phyloP scores from a whole-genome alignment of 208 protist species.

The Tetramitus jugosus region DNA sequence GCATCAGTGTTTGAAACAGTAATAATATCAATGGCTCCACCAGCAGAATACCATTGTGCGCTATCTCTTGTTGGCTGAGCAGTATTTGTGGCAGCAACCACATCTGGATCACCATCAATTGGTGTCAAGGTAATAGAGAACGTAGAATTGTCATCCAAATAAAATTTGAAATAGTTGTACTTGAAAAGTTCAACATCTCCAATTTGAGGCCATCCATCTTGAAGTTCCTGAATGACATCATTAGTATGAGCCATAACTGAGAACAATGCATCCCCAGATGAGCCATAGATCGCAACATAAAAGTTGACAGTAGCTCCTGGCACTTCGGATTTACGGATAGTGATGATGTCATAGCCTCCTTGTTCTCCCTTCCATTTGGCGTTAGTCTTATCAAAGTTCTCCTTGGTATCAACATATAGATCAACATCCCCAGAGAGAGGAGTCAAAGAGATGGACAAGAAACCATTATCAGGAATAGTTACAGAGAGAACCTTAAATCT shows the following conservation, averaged over 20 bases:
- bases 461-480: neutral
- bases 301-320: neutral
- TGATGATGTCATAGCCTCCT: neutral
- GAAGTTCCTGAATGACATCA: neutral
- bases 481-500: neutral
- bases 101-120: constrained; percentile 4
- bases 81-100: neutral
- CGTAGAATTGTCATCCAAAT: neutral
- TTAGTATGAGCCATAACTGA: neutral
- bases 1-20: neutral
- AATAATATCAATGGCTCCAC: neutral
- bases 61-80: neutral
- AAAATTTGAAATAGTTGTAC: neutral
- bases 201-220: constrained; percentile 12
- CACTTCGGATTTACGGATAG: neutral
- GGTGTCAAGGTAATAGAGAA: neutral
- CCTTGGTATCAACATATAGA: neutral
- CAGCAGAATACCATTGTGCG: neutral
- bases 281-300: neutral
- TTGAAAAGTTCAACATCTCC: neutral
- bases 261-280: neutral
- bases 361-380: neutral
- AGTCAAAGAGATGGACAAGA: neutral
- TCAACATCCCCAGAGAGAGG: neutral
- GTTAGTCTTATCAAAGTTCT: neutral